Evolutionary conservation across 352 stramenopile genomes (phyloP).

Genomic region (Phytophthora cryptogea): DNA sequence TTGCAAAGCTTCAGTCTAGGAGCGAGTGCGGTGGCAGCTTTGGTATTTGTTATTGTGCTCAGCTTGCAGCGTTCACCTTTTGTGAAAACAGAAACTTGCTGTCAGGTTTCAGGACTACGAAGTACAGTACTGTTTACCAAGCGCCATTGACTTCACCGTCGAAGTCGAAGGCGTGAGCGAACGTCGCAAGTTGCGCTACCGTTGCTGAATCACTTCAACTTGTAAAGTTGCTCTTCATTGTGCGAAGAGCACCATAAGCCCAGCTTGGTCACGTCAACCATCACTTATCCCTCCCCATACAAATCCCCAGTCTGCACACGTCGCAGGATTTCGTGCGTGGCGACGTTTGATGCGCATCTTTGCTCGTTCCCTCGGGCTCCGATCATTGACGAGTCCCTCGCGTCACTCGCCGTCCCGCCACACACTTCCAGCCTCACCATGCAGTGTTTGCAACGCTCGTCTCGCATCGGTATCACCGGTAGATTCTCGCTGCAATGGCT

Average conservation of each 20-base stretch:
- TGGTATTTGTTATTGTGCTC: no score
- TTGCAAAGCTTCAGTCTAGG: no score
- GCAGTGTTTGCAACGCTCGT: constrained; percentile 12
- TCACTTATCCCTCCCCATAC: no score
- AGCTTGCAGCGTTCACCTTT: no score
- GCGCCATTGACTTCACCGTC: no score
- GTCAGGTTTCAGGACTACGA: no score
- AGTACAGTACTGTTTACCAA: no score
- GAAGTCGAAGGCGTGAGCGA: no score
- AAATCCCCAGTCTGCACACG: constrained; percentile 5
- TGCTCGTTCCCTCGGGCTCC: constrained; percentile 1
- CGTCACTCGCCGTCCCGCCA: neutral
- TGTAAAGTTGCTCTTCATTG: constrained; percentile 6
- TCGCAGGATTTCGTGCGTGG: constrained; percentile 6
- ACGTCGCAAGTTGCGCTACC: neutral
- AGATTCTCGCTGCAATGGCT: constrained; percentile 11
- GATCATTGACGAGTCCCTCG: constrained; percentile 4
- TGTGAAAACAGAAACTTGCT: no score
- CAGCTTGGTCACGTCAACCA: constrained; percentile 4
- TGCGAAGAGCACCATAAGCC: no score
- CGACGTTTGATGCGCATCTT: constrained; percentile 5
- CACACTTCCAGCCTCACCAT: neutral
- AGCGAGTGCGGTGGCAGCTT: no score
- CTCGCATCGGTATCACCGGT: neutral
- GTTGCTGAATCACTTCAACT: constrained; percentile 17